Evolutionary conservation across 305 asterid genomes (phyloP).

Genomic region (Fraxinus angustifolia): DNA sequence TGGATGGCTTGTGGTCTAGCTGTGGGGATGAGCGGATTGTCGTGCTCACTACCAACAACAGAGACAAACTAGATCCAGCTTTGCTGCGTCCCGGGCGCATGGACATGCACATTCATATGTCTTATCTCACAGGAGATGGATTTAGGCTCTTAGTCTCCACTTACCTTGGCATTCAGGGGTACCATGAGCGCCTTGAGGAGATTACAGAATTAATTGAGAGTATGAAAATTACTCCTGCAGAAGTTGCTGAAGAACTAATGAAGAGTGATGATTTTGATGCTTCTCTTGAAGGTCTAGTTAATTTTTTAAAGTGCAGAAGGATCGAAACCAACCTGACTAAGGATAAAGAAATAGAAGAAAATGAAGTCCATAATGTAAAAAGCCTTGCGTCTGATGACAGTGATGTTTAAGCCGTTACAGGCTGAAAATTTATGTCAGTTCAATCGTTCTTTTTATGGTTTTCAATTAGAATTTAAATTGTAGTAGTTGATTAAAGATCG

Average conservation of each 20-base stretch:
- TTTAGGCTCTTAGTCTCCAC: constrained; percentile 49
- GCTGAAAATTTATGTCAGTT: background rate
- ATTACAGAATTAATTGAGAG: constrained; percentile 29
- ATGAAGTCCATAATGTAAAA: constrained; percentile 15
- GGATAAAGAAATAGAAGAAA: constrained; percentile 6
- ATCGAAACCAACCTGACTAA: background rate
- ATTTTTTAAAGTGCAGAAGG: constrained; percentile 32
- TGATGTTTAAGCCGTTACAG: constrained; percentile 6
- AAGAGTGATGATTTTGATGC: constrained; percentile 36
- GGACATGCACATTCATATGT: constrained; percentile 76
- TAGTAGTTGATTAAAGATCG: background rate
- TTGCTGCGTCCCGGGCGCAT: constrained; percentile 65
- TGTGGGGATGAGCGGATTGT: constrained; percentile 69
- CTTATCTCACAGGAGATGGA: constrained; percentile 48
- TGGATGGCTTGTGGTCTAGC: constrained; percentile 79
- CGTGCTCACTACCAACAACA: constrained; percentile 61
- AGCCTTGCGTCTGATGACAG: background rate
- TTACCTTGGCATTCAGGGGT: constrained; percentile 32
- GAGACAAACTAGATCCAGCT: constrained; percentile 60
- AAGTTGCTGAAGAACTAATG: constrained; percentile 49
- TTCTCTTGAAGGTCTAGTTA: constrained; percentile 23
- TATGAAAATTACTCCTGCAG: constrained; percentile 40
- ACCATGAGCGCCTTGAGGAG: constrained; percentile 23
- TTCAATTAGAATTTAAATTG: background rate
- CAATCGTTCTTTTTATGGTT: background rate